Percentiles rank a stretch among this genome's conserved stretches.
These are phyloP conservation scores for Onygenales sp. DNA, from an alignment of 2,329 filamentous ascomycete species.

Conservation along the genomic window DNA sequence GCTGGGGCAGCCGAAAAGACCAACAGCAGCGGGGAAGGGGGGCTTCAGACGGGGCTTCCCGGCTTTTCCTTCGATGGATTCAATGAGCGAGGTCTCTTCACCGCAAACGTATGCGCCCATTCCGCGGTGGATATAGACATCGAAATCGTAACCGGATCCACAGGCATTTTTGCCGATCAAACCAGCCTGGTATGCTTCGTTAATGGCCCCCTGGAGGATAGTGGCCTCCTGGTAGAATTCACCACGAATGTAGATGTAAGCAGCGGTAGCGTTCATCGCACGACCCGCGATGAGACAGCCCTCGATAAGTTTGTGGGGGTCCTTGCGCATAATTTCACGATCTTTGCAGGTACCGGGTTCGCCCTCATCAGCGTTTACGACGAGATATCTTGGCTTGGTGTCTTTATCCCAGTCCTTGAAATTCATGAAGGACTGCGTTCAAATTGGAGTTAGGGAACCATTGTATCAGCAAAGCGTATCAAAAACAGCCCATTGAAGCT, in stretches of 20 bases:
- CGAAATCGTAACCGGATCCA: conserved; percentile 93
- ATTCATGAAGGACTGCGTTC: conserved; percentile 90
- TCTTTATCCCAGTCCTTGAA: conserved; percentile 99
- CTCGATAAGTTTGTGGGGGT: conserved; percentile 97
- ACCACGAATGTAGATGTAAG: conserved; percentile 98
- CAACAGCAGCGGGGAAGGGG: conserved; percentile 92
- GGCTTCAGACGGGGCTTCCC: conserved; percentile 98
- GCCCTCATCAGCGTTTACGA: conserved; percentile 97
- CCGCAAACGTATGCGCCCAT: conserved; percentile 97
- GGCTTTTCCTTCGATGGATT: conserved; percentile 96
- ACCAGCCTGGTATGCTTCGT: conserved; percentile 91
- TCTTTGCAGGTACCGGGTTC: conserved; percentile 99
- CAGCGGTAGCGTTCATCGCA: conserved; percentile 97
- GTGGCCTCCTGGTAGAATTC: conserved; percentile 96
- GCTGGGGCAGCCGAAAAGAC: conserved; percentile 94
- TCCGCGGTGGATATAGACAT: conserved; percentile 91
- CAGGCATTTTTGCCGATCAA: conserved; percentile 98
- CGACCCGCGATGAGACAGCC: conserved; percentile 91
- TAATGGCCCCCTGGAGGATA: conserved; percentile 87
- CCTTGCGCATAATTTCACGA: conserved; percentile 99
- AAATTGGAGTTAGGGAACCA: conserved; percentile 9
- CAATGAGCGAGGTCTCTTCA: conserved; percentile 95
- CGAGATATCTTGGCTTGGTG: conserved; percentile 85
- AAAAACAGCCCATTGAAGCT: neutral
- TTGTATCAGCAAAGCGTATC: conserved; percentile 1